Evolutionary conservation across 1,139 yeast species (phyloP), one percentile per base, ranked within the genome.

Genomic region (Oligophagozyma castellii): DNA sequence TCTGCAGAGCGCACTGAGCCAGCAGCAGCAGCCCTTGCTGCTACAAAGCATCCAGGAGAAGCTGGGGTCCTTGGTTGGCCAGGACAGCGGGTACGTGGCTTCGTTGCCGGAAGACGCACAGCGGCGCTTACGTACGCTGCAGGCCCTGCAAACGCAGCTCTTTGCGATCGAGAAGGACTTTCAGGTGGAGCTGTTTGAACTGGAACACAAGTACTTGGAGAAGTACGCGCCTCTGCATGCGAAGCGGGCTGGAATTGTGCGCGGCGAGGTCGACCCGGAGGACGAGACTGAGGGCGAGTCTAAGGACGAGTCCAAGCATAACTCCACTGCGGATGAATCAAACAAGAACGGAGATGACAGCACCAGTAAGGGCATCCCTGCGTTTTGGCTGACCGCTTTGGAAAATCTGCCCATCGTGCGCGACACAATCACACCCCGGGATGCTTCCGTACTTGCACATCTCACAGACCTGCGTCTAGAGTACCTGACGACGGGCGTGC

Each of bases 331-430:
- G 5, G 70, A 62, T 5, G 68, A 62, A 4, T 62, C 42, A 7
- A 46, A 40, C 6, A 66, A 59, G 12, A 67, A 58, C 5, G 67
- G 56, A 10, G 67, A 58, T 5, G 67, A 60, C 6, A 70, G 59
- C 7, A 67, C 60, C 13, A 60, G 57, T 16, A 63, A 59, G 18
- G 99, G 99, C 42, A 71, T 89, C 45, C 96, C 98, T 31, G 74
- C 80, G 33, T 89, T 89, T 65, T 89, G 99, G 99, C 67, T 86
- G 48, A 89, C 96, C 14, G 93, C 96, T 5, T 64, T 89, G 58
- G 92, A 80, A 56, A 89, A 86, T 59, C 63, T 89, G 44, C 71
- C 76, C 16, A 74, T 83, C 20, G 72, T 86, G 24, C 70, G 86
- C 19, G 94, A 84, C 41, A 73, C 84, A 40, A 80, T 92, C 46